Evolutionary conservation across 305 asterid species (phyloP), one percentile per base, ranked within the genome.

Genomic region (Plantago rigida): DNA sequence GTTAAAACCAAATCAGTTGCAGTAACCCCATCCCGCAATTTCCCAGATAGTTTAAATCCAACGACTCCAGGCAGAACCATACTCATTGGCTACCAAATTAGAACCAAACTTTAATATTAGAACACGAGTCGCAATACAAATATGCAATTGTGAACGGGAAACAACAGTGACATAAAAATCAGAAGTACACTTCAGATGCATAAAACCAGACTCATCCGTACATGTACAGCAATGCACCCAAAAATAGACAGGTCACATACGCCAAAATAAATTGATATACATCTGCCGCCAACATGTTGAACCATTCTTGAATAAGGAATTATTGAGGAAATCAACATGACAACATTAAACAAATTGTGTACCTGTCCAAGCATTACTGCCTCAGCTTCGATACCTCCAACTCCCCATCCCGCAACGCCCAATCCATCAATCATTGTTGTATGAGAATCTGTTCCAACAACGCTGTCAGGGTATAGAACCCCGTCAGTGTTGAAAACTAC

Each of bases 341-440:
- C 51, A 28, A 51, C 56, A 22, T 13, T 29, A 51, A 24, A 63
- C 7, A 10, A 19, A 19, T 26, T n/a, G 1, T 34, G 17, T 60
- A 86, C 95, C 91, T 86, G 95, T 44, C 95, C 95, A 64, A 84
- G 89, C 92, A 86, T 84, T 44, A 78, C 49, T 14, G 82, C 82
- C 75, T 77, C 90, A 26, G 95, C 95, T 80, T 84, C 92, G 64
- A 83, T 86, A 62, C 89, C 91, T 67, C 91, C 91, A 22, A 84
- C 91, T 61, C 95, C 91, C 92, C 95, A 84, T 66, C 92, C 95
- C 59, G 95, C 89, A 63, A 86, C 85, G 41, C 96, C 94, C 66
- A 87, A 71, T 13, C 92, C 94, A 72, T 87, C 89, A 66, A 87
- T 85, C 96, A 87, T 87, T 55, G 96, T 85, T 5, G 96, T 87